Evolutionary conservation across 441 rosid genomes (phyloP), one percentile per base, ranked within the genome.

Genomic region (Pelargonium cotyledonis): DNA sequence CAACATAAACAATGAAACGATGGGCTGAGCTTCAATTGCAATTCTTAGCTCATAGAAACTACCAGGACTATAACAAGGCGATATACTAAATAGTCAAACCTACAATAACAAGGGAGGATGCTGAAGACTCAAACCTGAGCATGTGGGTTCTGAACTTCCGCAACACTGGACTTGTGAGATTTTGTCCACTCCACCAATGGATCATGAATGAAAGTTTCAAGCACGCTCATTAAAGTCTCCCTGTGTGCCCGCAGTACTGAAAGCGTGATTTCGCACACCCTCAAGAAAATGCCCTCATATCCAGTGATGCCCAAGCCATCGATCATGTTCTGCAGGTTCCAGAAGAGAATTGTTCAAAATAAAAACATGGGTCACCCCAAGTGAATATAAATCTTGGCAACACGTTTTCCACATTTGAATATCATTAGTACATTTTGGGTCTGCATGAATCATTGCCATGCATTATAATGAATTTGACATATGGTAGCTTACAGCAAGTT

Each of bases 161-260:
- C 91, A 46, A 91, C 97, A 72, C 98, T 92, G 77, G 96, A 92
- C 75, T 95, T 95, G 86, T 92, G 97, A 76, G 92, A 81, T 80
- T 95, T 95, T 68, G 99, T 91, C 98, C 99, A 95, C 80, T 95
- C 99, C 65, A 92, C 99, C 41, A 95, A 91, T 72, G 99, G 99
- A 86, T 95, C 97, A 16, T 95, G 99, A 78, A 95, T 88, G 82
- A 95, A 95, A 49, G 99, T 95, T 84, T 95, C 99, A 46, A 92
- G 92, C 76, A 95, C 93, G 76, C 97, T 92, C 99, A 91, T 89
- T 77, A 95, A 81, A 58, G 98, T 92, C 82, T 92, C 97, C 82
- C 96, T 86, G 80, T 92, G 89, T 44, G 90, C 84, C 74, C 99
- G 87, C 80, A 92, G 78, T 60, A 95, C 96, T 16, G 94, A 87